Percentiles rank a stretch among this genome's conserved stretches.
Conservation (phyloP, 306 rosid genomes). For the Arachis stenosperma region DNA sequence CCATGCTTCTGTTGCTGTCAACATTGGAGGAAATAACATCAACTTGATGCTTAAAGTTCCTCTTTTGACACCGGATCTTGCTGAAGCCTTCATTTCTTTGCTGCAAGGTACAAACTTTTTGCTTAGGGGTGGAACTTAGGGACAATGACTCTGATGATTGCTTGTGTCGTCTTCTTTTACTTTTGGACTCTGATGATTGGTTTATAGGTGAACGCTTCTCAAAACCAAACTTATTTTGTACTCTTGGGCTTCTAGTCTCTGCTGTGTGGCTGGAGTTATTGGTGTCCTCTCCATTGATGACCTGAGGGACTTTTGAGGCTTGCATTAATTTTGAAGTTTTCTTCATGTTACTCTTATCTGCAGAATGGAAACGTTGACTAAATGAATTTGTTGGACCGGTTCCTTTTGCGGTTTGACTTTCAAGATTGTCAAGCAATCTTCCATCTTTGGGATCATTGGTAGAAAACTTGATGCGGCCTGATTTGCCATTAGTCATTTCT, state of each 20-base stretch:
- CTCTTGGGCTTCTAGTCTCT: constrained; percentile 64
- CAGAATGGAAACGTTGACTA: constrained; percentile 39
- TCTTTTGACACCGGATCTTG: constrained; percentile 41
- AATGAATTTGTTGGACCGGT: constrained; percentile 45
- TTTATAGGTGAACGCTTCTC: constrained; percentile 63
- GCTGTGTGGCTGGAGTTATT: constrained; percentile 42
- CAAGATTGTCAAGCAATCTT: constrained; percentile 50
- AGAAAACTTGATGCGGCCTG: constrained; percentile 33
- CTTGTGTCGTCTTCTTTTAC: constrained; percentile 54
- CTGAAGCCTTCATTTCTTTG: constrained; percentile 46
- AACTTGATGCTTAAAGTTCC: constrained; percentile 44
- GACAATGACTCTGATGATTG: constrained; percentile 50
- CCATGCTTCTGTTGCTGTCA: constrained; percentile 46
- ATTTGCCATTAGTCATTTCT: constrained; percentile 39
- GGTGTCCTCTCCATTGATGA: constrained; percentile 45
- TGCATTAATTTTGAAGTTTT: constrained; percentile 54
- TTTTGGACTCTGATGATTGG: constrained; percentile 56
- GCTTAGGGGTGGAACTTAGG: constrained; percentile 50
- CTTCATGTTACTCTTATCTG: constrained; percentile 46
- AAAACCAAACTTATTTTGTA: constrained; percentile 59
- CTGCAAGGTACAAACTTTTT: constrained; percentile 47
- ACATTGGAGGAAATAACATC: constrained; percentile 52
- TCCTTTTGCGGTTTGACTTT: constrained; percentile 47
- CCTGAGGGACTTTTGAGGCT: constrained; percentile 47
- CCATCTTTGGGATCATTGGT: constrained; percentile 12